Evolutionary conservation across 768 basidiomycete genomes (phyloP).

Genomic region (Leccinum truebloodii): DNA sequence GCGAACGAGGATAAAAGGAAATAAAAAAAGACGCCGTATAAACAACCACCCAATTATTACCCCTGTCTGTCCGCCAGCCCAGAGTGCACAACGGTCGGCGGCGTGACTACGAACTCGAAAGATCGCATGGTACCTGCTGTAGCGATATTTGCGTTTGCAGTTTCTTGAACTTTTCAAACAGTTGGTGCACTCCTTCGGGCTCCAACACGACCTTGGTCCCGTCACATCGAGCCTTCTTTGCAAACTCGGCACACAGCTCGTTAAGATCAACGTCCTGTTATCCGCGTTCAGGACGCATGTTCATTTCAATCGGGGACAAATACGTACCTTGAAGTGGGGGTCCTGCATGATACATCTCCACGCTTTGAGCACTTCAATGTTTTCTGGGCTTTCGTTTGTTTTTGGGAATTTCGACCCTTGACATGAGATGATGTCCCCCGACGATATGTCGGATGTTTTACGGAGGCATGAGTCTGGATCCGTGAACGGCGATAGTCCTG

Average conservation of each 20-base stretch:
- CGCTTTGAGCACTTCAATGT: conserved; percentile 75
- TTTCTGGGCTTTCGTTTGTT: conserved; percentile 68
- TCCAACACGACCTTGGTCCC: conserved; percentile 81
- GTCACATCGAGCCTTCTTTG: conserved; percentile 80
- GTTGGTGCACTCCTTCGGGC: conserved; percentile 43
- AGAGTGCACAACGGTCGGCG: background rate
- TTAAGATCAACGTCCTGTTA: conserved; percentile 74
- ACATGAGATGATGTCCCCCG: conserved; percentile 63
- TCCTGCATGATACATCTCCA: conserved; percentile 77
- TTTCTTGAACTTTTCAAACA: conserved; percentile 44
- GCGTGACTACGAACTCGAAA: conserved; percentile 14
- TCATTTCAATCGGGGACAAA: background rate
- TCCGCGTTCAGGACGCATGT: background rate
- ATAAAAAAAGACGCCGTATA: conserved; percentile 17
- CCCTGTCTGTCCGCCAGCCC: background rate
- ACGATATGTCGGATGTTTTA: conserved; percentile 45
- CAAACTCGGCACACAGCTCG: conserved; percentile 75
- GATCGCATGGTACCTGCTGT: conserved; percentile 14
- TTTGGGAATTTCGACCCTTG: conserved; percentile 67
- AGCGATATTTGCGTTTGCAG: conserved; percentile 12
- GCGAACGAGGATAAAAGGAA: conserved; percentile 14
- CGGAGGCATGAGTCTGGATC: conserved; percentile 30
- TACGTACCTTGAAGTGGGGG: conserved; percentile 72
- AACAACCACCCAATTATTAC: conserved; percentile 1
- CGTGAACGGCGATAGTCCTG: conserved; percentile 64